Evolutionary conservation across 345 rosid species (phyloP).

Genomic region (Boechera retrofracta): DNA sequence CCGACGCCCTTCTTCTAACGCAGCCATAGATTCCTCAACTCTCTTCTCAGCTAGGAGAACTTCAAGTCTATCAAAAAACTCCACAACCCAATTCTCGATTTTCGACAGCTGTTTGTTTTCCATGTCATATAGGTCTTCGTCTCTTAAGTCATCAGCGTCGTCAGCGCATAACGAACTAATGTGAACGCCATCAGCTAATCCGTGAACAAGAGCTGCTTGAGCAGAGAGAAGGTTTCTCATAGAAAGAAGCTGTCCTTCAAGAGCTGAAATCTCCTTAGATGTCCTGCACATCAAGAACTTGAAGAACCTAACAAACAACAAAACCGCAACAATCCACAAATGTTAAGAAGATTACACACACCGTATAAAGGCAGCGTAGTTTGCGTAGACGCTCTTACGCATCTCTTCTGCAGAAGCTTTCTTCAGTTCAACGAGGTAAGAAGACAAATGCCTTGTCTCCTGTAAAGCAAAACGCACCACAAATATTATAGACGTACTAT

Average conservation of each 20-base stretch:
- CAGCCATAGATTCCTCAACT: slow-evolving; percentile 78
- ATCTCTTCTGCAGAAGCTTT: slow-evolving; percentile 98
- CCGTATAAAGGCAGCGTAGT: slow-evolving; percentile 89
- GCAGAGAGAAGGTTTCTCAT: slow-evolving; percentile 82
- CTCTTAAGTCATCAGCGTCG: slow-evolving; percentile 55
- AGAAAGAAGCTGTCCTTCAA: slow-evolving; percentile 89
- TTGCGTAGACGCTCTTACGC: slow-evolving; percentile 94
- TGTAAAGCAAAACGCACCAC: slow-evolving; percentile 39
- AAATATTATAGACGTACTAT: background rate
- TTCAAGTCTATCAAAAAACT: slow-evolving; percentile 71
- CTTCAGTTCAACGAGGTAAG: slow-evolving; percentile 72
- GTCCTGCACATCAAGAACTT: slow-evolving; percentile 54
- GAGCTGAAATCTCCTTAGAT: slow-evolving; percentile 83
- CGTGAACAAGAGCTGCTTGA: slow-evolving; percentile 83
- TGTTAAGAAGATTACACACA: background rate
- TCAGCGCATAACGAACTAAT: slow-evolving; percentile 58
- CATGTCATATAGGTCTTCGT: slow-evolving; percentile 48
- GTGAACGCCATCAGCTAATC: slow-evolving; percentile 68
- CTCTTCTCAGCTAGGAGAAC: slow-evolving; percentile 86
- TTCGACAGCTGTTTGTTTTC: slow-evolving; percentile 57
- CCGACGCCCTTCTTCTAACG: slow-evolving; percentile 71
- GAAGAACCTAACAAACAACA: background rate
- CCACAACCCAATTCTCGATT: slow-evolving; percentile 65
- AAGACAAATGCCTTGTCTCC: slow-evolving; percentile 74
- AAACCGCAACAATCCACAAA: background rate